Percentiles rank a stretch among this genome's conserved stretches.
Evolutionary conservation across 2,329 filamentous ascomycete genomes (phyloP).

Genomic region (Fusarium devonianum): DNA sequence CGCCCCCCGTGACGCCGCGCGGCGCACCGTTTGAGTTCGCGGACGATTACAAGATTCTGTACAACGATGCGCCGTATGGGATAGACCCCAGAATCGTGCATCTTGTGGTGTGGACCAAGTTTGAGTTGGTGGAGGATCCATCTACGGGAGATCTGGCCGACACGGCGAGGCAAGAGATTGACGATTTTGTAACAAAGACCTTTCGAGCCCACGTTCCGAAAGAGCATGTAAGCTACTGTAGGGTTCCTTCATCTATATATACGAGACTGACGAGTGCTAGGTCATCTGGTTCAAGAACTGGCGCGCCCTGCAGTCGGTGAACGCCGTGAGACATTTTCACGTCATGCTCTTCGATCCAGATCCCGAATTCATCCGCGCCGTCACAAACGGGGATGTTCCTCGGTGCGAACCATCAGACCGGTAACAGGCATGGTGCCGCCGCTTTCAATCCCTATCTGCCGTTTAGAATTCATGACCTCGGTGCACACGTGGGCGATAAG

Average conservation of each 20-base stretch:
- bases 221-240: conserved; percentile 57
- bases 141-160: conserved; percentile 72
- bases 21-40: conserved; percentile 52
- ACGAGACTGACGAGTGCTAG: conserved; percentile 32
- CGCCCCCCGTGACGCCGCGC: conserved; percentile 47
- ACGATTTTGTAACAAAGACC: conserved; percentile 71
- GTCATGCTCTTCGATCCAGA: conserved; percentile 87
- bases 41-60: conserved; percentile 74
- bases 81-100: conserved; percentile 81
- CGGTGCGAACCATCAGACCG: conserved; percentile 56
- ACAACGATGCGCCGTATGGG: conserved; percentile 96
- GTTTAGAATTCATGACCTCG: too few relatives aligned
- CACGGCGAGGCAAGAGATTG: conserved; percentile 68
- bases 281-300: conserved; percentile 74
- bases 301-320: conserved; percentile 82
- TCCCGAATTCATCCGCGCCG: conserved; percentile 68
- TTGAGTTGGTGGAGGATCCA: conserved; percentile 74
- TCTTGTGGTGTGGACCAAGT: conserved; percentile 93
- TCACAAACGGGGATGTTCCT: conserved; percentile 79
- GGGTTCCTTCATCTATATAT: too few relatives aligned
- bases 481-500: too few relatives aligned
- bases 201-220: conserved; percentile 65
- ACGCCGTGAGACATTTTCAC: conserved; percentile 92
- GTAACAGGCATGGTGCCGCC: neutral
- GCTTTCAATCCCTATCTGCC: neutral